Evolutionary conservation across 2,329 filamentous ascomycete genomes (phyloP).

Genomic region (Arachnomyces sp.): DNA sequence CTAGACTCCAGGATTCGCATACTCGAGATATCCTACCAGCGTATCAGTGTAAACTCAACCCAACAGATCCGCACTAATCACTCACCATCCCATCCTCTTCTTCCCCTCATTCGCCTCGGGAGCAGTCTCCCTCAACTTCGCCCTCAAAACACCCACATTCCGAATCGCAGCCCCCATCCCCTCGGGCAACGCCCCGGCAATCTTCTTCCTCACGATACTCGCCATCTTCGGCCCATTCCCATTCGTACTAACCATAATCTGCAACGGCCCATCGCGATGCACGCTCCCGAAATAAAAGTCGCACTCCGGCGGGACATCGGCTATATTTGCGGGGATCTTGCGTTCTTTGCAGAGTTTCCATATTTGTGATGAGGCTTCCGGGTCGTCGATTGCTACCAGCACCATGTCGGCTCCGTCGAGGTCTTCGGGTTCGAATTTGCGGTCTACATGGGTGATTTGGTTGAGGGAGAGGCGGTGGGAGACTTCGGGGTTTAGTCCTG

Average conservation of each 20-base stretch:
- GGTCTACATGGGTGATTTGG: slow-evolving; percentile 72
- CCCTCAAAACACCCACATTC: slow-evolving; percentile 70
- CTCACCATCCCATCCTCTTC: slow-evolving; percentile 82
- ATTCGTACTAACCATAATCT: slow-evolving; percentile 98
- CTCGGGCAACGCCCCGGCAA: slow-evolving; percentile 64
- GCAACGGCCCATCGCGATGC: slow-evolving; percentile 86
- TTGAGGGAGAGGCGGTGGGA: slow-evolving; percentile 65
- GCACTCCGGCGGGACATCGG: slow-evolving; percentile 91
- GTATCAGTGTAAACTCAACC: slow-evolving; percentile 4
- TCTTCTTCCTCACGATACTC: slow-evolving; percentile 73
- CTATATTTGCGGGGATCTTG: slow-evolving; percentile 85
- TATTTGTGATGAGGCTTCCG: slow-evolving; percentile 77
- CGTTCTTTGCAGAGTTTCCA: slow-evolving; percentile 88
- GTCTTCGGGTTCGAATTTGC: slow-evolving; percentile 77
- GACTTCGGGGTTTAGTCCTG: slow-evolving; percentile 82
- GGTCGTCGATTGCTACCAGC: slow-evolving; percentile 85
- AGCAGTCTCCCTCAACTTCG: slow-evolving; percentile 68
- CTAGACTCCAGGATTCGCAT: slow-evolving; percentile 69
- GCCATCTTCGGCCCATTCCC: slow-evolving; percentile 90
- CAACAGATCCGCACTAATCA: slow-evolving; percentile 8
- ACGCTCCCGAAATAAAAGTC: slow-evolving; percentile 98
- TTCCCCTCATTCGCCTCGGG: slow-evolving; percentile 65
- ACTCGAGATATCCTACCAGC: slow-evolving; percentile 67
- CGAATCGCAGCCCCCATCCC: slow-evolving; percentile 81
- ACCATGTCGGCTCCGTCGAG: slow-evolving; percentile 80